A percentile compares a stretch with the other conserved stretches of the same genome.
phyloP scores from a whole-genome alignment of 495 filamentous ascomycete species.

The Parachaetomium inaequale region DNA sequence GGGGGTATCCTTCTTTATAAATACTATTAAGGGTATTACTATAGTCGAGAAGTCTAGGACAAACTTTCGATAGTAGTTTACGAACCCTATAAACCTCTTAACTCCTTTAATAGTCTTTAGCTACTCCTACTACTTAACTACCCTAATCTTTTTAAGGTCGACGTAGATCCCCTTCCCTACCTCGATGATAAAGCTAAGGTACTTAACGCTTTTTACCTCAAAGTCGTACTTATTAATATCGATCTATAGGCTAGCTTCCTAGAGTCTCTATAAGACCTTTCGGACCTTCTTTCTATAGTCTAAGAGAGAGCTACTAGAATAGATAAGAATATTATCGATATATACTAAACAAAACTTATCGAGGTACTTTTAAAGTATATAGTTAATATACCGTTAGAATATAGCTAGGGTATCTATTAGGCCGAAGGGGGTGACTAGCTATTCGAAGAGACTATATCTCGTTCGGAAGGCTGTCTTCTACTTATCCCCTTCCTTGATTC shows the following conservation, averaged over 20 bases:
- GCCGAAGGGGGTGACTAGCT: slow-evolving; percentile 34
- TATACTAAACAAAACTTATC: slow-evolving; percentile 23
- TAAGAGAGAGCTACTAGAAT: background rate
- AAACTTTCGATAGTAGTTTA: background rate
- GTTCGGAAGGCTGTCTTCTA: slow-evolving; percentile 34
- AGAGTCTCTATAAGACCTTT: background rate
- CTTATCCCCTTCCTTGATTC: slow-evolving; percentile 30
- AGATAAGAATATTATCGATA: slow-evolving; percentile 11
- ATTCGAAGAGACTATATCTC: slow-evolving; percentile 32
- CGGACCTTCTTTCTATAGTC: slow-evolving; percentile 2
- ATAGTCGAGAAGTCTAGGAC: background rate
- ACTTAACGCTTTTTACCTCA: background rate
- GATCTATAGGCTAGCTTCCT: background rate
- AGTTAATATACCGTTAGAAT: slow-evolving; percentile 35
- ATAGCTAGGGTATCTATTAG: slow-evolving; percentile 25
- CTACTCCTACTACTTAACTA: background rate
- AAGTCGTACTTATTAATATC: slow-evolving; percentile 4
- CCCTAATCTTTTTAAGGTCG: background rate
- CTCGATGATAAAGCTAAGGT: background rate
- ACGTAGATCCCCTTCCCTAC: background rate
- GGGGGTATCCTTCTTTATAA: background rate
- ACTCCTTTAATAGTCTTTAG: background rate
- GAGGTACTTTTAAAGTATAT: slow-evolving; percentile 23
- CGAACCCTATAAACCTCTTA: background rate
- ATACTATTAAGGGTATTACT: background rate